Conservation (phyloP, 495 filamentous ascomycete genomes). For the Penicillium steckii region DNA sequence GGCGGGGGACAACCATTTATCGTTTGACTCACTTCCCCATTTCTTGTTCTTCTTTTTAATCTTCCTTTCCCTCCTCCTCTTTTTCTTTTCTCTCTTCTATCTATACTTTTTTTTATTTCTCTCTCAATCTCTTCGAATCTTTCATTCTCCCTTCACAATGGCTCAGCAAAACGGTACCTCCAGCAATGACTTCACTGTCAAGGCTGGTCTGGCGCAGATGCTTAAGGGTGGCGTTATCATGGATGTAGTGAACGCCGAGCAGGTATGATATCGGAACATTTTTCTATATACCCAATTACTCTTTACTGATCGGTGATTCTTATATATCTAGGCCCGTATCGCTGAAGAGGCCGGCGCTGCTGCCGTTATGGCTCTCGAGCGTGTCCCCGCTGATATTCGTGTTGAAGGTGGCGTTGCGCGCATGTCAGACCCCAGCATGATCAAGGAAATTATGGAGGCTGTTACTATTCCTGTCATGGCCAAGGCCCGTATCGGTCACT, state of each 20-base stretch:
- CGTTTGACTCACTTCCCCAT: conserved; percentile 22
- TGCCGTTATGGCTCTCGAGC: conserved; percentile 98
- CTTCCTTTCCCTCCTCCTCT: background rate
- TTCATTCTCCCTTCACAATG: conserved; percentile 33
- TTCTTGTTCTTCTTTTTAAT: conserved; percentile 8
- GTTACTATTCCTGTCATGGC: conserved; percentile 99
- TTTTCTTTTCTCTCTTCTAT: too few species aligned
- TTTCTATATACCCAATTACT: background rate
- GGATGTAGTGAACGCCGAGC: conserved; percentile 93
- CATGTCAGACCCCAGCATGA: conserved; percentile 95
- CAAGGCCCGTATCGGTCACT: conserved; percentile 96
- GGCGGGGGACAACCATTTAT: conserved; percentile 9
- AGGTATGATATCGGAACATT: conserved; percentile 51
- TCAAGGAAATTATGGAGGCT: conserved; percentile 91
- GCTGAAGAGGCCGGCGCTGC: conserved; percentile 95
- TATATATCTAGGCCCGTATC: conserved; percentile 67
- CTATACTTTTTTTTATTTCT: conserved; percentile 2
- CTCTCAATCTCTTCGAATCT: background rate
- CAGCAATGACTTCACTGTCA: conserved; percentile 67
- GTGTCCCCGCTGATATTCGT: conserved; percentile 96
- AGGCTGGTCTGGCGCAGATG: conserved; percentile 94
- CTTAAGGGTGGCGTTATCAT: conserved; percentile 98
- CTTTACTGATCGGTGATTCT: background rate
- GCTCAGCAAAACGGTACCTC: conserved; percentile 32
- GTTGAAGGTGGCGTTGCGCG: conserved; percentile 88